phyloP scores from a whole-genome alignment of 768 basidiomycete genomes.

The Naematelia aurantialba region DNA sequence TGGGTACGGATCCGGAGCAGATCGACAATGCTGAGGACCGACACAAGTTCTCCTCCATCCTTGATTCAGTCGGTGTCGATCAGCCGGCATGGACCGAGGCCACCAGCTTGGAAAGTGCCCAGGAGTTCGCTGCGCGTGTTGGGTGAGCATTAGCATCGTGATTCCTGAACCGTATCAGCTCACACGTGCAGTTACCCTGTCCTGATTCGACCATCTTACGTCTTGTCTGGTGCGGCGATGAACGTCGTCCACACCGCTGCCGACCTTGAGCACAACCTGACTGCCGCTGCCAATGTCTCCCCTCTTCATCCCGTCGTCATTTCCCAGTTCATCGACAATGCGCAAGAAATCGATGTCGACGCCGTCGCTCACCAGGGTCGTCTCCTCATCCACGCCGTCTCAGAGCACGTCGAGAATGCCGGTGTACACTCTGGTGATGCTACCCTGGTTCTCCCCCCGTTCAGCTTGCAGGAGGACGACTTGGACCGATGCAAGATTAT shows the following conservation, averaged over 20 bases:
- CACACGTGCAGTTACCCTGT: conserved; percentile 72
- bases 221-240: conserved; percentile 98
- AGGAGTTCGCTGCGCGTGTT: conserved; percentile 82
- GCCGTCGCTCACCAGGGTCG: conserved; percentile 91
- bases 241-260: conserved; percentile 95
- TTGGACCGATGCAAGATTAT: conserved; percentile 86
- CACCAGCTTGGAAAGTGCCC: conserved; percentile 80
- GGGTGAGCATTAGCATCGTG: conserved; percentile 55
- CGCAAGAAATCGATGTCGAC: conserved; percentile 97
- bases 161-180: background rate
- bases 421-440: conserved; percentile 99
- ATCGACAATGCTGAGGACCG: conserved; percentile 98
- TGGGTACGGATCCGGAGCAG: conserved; percentile 90
- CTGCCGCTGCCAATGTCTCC: conserved; percentile 93
- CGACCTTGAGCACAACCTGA: conserved; percentile 82
- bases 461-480: conserved; percentile 69
- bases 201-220: conserved; percentile 96
- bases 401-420: conserved; percentile 97
- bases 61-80: conserved; percentile 91
- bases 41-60: conserved; percentile 96
- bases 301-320: conserved; percentile 97
- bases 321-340: conserved; percentile 96
- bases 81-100: conserved; percentile 96
- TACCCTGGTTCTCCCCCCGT: conserved; percentile 92
- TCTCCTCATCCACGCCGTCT: conserved; percentile 90